These are phyloP conservation scores for Lactarius hatsudake DNA, from an alignment of 768 basidiomycete genomes.

Conservation along the genomic window DNA sequence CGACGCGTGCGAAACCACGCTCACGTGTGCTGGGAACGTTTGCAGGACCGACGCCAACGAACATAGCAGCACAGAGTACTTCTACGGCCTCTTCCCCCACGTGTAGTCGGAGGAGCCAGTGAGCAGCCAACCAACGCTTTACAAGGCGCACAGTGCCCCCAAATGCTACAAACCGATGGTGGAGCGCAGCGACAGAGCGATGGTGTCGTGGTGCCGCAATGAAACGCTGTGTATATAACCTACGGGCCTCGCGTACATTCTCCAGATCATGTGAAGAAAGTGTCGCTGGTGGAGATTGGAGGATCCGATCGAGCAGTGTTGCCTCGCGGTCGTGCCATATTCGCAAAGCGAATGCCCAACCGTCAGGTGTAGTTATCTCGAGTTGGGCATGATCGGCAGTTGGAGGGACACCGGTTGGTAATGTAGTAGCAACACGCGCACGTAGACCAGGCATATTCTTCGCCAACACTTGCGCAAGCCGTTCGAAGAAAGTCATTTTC, in stretches of 20 bases:
- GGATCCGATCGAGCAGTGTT: slow-evolving; percentile 68
- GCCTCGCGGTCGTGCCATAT: slow-evolving; percentile 90
- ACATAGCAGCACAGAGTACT: slow-evolving; percentile 76
- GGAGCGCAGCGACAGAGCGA: slow-evolving; percentile 71
- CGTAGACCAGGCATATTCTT: slow-evolving; percentile 46
- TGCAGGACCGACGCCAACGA: slow-evolving; percentile 52
- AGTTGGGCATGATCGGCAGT: slow-evolving; percentile 69
- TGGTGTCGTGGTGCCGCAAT: slow-evolving; percentile 83
- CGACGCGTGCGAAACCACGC: slow-evolving; percentile 70
- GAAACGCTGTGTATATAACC: slow-evolving; percentile 67
- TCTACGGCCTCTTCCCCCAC: slow-evolving; percentile 80
- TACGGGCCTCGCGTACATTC: slow-evolving; percentile 54
- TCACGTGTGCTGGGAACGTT: slow-evolving; percentile 72
- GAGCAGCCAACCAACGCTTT: slow-evolving; percentile 90
- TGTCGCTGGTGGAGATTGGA: slow-evolving; percentile 42
- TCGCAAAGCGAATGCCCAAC: slow-evolving; percentile 81
- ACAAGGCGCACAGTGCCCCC: slow-evolving; percentile 82
- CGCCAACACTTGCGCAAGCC: slow-evolving; percentile 67
- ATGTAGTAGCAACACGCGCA: slow-evolving; percentile 59
- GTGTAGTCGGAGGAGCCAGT: slow-evolving; percentile 78
- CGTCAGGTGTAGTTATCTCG: slow-evolving; percentile 75
- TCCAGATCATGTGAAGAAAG: slow-evolving; percentile 47
- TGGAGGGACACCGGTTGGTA: slow-evolving; percentile 45
- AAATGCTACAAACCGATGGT: slow-evolving; percentile 76
- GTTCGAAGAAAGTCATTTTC: slow-evolving; percentile 89